Base-by-base conservation (phyloP, 31 red algal genomes). In the Odonthalia washingtoniensis region DNA sequence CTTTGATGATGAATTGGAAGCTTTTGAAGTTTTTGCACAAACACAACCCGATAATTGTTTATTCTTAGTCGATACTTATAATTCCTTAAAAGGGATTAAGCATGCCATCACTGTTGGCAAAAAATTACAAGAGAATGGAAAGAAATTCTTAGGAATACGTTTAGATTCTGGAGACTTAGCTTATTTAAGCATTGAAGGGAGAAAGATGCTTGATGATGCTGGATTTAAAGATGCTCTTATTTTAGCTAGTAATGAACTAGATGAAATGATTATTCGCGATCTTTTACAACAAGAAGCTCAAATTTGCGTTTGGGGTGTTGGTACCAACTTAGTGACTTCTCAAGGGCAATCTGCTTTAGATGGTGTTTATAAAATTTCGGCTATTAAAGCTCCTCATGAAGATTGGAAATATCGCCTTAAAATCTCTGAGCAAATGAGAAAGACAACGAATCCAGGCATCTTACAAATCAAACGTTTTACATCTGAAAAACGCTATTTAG, bases 161-260 rank as follows among this genome's bases (percentile, higher is more conserved):
- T 70, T 98, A 63, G 95, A 98, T 63, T 92, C 88, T 35, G 95
- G 95, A 1, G 92, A 98, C 60, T 65, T 98, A 81, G 91, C 86
- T 9, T 39, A 60, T 42, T 40, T 95, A 34, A 93, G 89, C 35
- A 87, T 57, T 26, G 39, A 60, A 17, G 81, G 72, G 36, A 64
- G 87, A 3, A 61, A 65, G 46, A 68, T 84, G 77, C 39, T 67
- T 33, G 64, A 67, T 35, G 64, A 67, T 30, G 64, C 64, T 67
- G 64, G 64, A 75, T 90, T 40, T 57, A 52, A 4, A 57, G 65
- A 27, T 42, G n/a, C 16, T 43, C 74, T 32, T 5, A 92, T 94
- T 72, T 61, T 94, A 52, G 92, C 89, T 12, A 94, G 92, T 34
- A 80, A 94, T 64, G 87, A 94, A 39, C 39, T 94, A 36, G 87